phyloP scores from a whole-genome alignment of 192 early-diverging fungal species.

The Backusella psychrophila region DNA sequence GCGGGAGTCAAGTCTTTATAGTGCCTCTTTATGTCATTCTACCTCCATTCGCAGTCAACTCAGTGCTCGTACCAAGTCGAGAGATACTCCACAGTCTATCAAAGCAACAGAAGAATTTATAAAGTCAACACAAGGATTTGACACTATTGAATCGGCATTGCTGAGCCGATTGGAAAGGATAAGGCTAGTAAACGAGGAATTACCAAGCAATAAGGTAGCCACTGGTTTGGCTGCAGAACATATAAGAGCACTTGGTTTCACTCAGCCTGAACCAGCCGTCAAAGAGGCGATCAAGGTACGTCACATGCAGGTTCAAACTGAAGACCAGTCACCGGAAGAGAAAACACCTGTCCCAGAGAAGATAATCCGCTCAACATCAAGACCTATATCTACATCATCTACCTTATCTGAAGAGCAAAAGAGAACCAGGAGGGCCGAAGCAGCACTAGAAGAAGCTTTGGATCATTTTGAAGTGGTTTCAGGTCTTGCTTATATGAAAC shows the following conservation, averaged over 20 bases:
- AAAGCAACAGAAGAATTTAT: conserved; percentile 4
- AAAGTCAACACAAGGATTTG: conserved; percentile 18
- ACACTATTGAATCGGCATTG: conserved; percentile 30
- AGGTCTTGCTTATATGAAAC: conserved; percentile 49
- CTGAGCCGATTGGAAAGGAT: conserved; percentile 23
- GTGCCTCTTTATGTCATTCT: conserved; percentile 8
- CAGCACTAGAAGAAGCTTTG: conserved; percentile 40
- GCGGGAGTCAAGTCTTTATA: conserved; percentile 22
- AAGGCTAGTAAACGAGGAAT: neutral
- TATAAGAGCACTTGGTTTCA: conserved; percentile 23
- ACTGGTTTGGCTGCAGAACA: conserved; percentile 25
- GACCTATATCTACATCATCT: neutral
- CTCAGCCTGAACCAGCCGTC: neutral
- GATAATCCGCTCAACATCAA: neutral
- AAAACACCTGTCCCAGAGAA: neutral
- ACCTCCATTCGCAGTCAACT: conserved; percentile 14
- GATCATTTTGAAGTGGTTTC: conserved; percentile 52
- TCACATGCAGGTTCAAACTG: conserved; percentile 36
- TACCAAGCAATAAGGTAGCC: conserved; percentile 22
- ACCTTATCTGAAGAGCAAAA: neutral
- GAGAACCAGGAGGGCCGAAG: conserved; percentile 14
- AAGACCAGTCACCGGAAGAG: neutral
- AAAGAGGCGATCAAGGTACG: conserved; percentile 6
- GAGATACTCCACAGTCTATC: conserved; percentile 4
- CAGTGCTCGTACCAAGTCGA: neutral